Percentiles rank a stretch among this genome's conserved stretches.
phyloP scores from a whole-genome alignment of 1,284 basidiomycete species.

The Grifola frondosa region DNA sequence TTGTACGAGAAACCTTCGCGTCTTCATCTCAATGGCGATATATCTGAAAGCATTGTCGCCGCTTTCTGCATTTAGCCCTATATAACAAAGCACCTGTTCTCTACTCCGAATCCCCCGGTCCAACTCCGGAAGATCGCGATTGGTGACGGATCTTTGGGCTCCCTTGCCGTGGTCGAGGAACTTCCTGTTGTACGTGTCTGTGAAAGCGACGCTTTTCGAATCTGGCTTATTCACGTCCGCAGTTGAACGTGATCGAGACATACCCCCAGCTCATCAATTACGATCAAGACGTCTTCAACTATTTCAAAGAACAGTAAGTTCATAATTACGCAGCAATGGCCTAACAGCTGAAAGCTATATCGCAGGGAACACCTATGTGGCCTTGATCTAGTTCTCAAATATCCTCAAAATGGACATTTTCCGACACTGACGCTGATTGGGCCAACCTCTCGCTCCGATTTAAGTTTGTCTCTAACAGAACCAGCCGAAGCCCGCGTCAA shows the following conservation, averaged over 20 bases:
- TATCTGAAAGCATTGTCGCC: background rate
- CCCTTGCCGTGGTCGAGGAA: conserved; percentile 48
- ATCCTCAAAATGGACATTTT: conserved; percentile 57
- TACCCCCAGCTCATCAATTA: conserved; percentile 72
- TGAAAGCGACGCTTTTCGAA: background rate
- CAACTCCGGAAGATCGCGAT: conserved; percentile 64
- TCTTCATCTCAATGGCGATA: no score
- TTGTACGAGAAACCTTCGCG: conserved; percentile 35
- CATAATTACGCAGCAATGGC: conserved; percentile 1
- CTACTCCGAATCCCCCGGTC: conserved; percentile 58
- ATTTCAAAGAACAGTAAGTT: conserved; percentile 62
- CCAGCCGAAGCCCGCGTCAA: conserved; percentile 13
- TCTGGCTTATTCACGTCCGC: no score
- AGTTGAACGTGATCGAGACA: conserved; percentile 61
- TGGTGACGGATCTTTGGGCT: conserved; percentile 61
- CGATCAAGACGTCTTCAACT: conserved; percentile 61
- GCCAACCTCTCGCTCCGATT: conserved; percentile 7
- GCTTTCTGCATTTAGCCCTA: conserved; percentile 47
- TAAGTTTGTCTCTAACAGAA: conserved; percentile 10
- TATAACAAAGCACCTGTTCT: conserved; percentile 65
- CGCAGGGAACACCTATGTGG: conserved; percentile 36
- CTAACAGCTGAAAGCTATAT: background rate
- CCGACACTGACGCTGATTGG: conserved; percentile 34
- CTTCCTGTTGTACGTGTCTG: conserved; percentile 44
- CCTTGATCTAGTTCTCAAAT: conserved; percentile 66